Evolutionary conservation across 345 rosid species (phyloP).

Genomic region (Dovyalis caffra): DNA sequence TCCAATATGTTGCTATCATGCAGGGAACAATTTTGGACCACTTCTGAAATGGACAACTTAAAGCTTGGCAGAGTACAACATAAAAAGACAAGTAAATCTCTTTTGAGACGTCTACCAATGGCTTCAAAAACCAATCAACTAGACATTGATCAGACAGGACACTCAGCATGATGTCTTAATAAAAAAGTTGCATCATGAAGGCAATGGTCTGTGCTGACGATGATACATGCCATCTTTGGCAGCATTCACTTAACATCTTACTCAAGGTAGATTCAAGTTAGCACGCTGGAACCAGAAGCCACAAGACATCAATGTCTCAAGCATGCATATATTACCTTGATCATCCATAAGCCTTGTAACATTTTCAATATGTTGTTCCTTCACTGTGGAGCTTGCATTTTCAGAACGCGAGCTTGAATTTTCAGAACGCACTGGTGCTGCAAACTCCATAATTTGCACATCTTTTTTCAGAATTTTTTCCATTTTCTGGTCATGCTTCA

Average conservation of each 20-base stretch:
- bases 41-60: background rate
- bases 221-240: background rate
- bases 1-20: too few species aligned
- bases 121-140: constrained; percentile 4
- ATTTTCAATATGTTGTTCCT: constrained; percentile 20
- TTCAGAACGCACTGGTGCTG: background rate
- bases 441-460: background rate
- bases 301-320: constrained; percentile 1
- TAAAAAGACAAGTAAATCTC: background rate
- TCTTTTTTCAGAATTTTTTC: background rate
- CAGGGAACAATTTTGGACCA: background rate
- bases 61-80: background rate
- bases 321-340: constrained; percentile 30
- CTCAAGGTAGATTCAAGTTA: background rate
- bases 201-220: background rate
- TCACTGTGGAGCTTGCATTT: constrained; percentile 7
- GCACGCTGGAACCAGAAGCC: background rate
- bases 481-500: background rate
- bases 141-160: constrained; percentile 1
- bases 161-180: too few species aligned
- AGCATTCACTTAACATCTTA: background rate
- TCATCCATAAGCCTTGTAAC: constrained; percentile 6
- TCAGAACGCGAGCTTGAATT: background rate
- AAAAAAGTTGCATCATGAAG: background rate
- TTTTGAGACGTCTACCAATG: background rate